Base-by-base conservation (phyloP, 805 yeast species). In the Candida krabiensis region DNA sequence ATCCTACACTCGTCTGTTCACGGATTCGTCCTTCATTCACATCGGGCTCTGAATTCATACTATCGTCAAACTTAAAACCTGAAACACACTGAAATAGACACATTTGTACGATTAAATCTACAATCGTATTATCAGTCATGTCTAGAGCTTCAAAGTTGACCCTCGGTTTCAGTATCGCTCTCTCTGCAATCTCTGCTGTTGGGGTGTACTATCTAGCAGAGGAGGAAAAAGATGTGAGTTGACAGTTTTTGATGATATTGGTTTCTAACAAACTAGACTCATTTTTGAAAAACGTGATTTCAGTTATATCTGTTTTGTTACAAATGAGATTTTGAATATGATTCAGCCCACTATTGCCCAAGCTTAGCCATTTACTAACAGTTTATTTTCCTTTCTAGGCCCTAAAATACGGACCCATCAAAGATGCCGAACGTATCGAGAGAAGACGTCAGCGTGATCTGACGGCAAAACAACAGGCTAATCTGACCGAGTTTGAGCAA, bases 111-210 rank as follows among this genome's bases (percentile, higher is more conserved):
- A n/a, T n/a, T n/a, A n/a, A n/a, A n/a, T n/a, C n/a, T n/a, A n/a
- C n/a, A n/a, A n/a, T n/a, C n/a, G n/a, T n/a, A 15, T 4, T 25
- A 25, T 23, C 16, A 26, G 22, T 14, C 38, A 86, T 87, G 96
- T 86, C 95, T 21, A 75, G 83, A 35, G 86, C 90, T 2, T 79
- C 95, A 24, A 87, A 84, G 58, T 62, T 82, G 21, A 87, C 96
- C 3, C 71, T 87, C 28, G 89, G 76, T 0, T 48, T 73, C 9
- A 71, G 87, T 12, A 67, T 79, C 18, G 50, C 71, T 1, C 64
- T 77, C 34, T 79, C 87, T 2, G 77, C 68, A 0, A 75, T 71
- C 2, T 73, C 93, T 0, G 79, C 83, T 15, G 61, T 75, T 4
- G 85, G 82, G 55, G 91, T 87, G 30, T 86, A 83, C 61, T 71